Base-by-base conservation (phyloP, 1,284 basidiomycete genomes). In the Leccinum olivaceoglutinosum region DNA sequence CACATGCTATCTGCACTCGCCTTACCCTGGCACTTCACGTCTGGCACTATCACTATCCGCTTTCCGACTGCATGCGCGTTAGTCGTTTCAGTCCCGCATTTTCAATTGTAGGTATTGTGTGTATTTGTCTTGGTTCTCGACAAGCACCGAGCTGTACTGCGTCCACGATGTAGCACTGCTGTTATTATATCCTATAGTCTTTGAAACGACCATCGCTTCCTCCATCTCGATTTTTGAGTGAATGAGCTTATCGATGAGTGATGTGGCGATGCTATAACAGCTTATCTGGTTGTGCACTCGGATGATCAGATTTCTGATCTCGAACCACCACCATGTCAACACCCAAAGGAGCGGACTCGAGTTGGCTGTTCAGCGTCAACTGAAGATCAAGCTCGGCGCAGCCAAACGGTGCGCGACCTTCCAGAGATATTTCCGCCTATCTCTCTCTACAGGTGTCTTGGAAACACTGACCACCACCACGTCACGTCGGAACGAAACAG, bases 331-430 rank as follows among this genome's bases (percentile, higher is more conserved):
- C 64, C 63, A 51, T 74, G 73, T 62, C 73, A 10, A 21, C 62
- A 59, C 53, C 58, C 5, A 57, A 65, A 53, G 62, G 21, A 68
- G 38, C 57, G 34, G 56, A 41, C 16, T 65, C 65, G 38, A 62
- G 65, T 71, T 81, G 58, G 74, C 82, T 49, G 71, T 85, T 60
- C 80, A 80, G 64, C 81, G 82, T 63, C 89, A 93, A 73, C 83
- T 95, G 68, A 92, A 86, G 75, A 94, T 94, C 80, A 94, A 93
- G 78, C 77, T 86, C 5, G 88, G 88, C 54, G 83, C 82, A 41
- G 84, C 86, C 39, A 86, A 84, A 77, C 83, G 93, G 93, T 93
- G 64, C 64, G 82, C 16, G 7, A 5, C 18, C 46, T 49, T 21
- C 46, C 46, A 49, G 7, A 65, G 32, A 44, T 60, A 65, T 70